These are phyloP conservation scores for Butyriboletus appendiculatus DNA, from an alignment of 1,284 basidiomycete genomes.

Conservation along the genomic window DNA sequence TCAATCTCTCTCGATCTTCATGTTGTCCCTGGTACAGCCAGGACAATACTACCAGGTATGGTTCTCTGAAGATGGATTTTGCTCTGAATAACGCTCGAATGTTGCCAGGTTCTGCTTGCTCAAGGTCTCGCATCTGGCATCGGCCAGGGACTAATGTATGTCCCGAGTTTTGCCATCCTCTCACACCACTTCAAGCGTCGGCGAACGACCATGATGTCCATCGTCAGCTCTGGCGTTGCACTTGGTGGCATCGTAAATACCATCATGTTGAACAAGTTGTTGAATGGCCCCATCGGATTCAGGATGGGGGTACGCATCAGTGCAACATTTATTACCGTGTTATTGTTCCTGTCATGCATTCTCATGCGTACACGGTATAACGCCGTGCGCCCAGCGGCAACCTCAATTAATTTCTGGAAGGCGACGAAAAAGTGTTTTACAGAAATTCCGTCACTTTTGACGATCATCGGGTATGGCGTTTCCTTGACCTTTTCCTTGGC, in stretches of 20 bases:
- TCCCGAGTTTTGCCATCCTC: conserved; percentile 35
- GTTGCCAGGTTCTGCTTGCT: conserved; percentile 33
- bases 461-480: conserved; percentile 22
- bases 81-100: background rate
- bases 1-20: conserved; percentile 34
- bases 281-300: conserved; percentile 32
- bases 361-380: conserved; percentile 32
- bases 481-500: background rate
- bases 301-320: conserved; percentile 30
- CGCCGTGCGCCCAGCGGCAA: background rate
- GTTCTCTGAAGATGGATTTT: background rate
- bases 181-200: conserved; percentile 40
- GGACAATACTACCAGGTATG: conserved; percentile 37
- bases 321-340: conserved; percentile 27
- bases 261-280: conserved; percentile 43
- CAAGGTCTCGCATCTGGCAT: conserved; percentile 38
- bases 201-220: conserved; percentile 31
- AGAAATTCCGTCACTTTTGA: conserved; percentile 27
- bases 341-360: conserved; percentile 30
- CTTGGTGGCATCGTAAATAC: conserved; percentile 35
- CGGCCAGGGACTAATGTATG: conserved; percentile 34
- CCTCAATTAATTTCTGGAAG: conserved; percentile 16
- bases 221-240: conserved; percentile 33
- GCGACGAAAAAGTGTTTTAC: conserved; percentile 24
- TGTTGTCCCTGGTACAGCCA: conserved; percentile 38